Percentiles rank a stretch among this genome's conserved stretches.
phyloP scores from a whole-genome alignment of 2,329 filamentous ascomycete species.

The Elsinoe australis region DNA sequence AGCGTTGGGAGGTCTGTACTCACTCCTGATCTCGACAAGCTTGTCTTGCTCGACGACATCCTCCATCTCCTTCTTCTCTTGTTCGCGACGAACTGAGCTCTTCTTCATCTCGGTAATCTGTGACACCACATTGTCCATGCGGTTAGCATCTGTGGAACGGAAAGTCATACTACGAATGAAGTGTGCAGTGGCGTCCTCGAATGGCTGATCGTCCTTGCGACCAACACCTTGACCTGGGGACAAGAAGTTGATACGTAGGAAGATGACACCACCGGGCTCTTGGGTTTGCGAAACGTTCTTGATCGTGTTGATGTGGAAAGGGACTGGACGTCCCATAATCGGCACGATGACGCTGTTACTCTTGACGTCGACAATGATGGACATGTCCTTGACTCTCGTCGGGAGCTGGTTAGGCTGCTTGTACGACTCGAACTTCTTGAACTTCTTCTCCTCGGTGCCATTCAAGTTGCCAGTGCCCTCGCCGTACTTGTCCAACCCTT shows the following conservation, averaged over 20 bases:
- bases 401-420: conserved; percentile 96
- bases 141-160: conserved; percentile 77
- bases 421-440: conserved; percentile 98
- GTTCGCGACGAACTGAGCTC: conserved; percentile 81
- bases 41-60: conserved; percentile 99
- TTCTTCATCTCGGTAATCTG: conserved; percentile 97
- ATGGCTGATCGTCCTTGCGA: conserved; percentile 87
- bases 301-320: conserved; percentile 96
- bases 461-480: conserved; percentile 79
- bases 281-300: conserved; percentile 98
- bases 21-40: conserved; percentile 80
- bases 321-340: conserved; percentile 94
- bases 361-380: conserved; percentile 85
- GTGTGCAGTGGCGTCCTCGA: conserved; percentile 91
- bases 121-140: conserved; percentile 82
- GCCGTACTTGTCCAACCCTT: conserved; percentile 77
- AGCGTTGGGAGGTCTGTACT: conserved; percentile 33
- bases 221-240: conserved; percentile 96
- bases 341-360: conserved; percentile 85
- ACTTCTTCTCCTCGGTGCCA: conserved; percentile 91
- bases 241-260: conserved; percentile 92
- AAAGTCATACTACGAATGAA: conserved; percentile 95
- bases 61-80: conserved; percentile 99
- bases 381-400: conserved; percentile 69
- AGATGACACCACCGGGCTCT: conserved; percentile 78